Evolutionary conservation across 441 rosid genomes (phyloP).

Genomic region (Geranium incanum): DNA sequence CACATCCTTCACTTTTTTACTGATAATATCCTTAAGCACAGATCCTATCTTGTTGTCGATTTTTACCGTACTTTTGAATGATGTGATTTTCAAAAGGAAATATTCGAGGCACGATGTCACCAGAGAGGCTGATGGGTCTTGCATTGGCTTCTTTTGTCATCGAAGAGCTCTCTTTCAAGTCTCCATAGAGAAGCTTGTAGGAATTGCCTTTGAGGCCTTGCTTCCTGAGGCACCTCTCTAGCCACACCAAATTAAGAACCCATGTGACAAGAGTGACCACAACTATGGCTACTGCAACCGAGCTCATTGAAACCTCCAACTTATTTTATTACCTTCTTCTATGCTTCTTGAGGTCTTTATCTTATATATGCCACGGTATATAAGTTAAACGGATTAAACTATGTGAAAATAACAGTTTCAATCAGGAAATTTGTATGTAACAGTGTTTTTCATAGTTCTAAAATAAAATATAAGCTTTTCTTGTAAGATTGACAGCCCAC

Average conservation of each 20-base stretch:
- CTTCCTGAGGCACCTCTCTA: constrained; percentile 25
- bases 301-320: background rate
- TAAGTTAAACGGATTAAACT: too few species aligned
- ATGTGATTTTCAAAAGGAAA: constrained; percentile 18
- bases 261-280: constrained; percentile 7
- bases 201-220: constrained; percentile 28
- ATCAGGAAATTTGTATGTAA: too few species aligned
- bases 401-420: too few species aligned
- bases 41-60: constrained; percentile 26
- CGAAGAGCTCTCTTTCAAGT: constrained; percentile 13
- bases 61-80: constrained; percentile 23
- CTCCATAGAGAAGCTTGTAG: constrained; percentile 25
- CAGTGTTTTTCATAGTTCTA: too few species aligned
- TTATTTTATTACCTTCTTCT: background rate
- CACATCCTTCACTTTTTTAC: constrained; percentile 28
- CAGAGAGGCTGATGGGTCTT: constrained; percentile 21
- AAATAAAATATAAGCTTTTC: too few species aligned
- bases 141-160: constrained; percentile 21
- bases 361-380: too few species aligned
- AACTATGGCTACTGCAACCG: background rate
- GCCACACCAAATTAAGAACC: constrained; percentile 25
- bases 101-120: constrained; percentile 20
- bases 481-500: too few species aligned
- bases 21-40: constrained; percentile 24
- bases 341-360: too few species aligned